Conservation (phyloP, 1,284 basidiomycete species). For the Boletellus dicymbophilus region DNA sequence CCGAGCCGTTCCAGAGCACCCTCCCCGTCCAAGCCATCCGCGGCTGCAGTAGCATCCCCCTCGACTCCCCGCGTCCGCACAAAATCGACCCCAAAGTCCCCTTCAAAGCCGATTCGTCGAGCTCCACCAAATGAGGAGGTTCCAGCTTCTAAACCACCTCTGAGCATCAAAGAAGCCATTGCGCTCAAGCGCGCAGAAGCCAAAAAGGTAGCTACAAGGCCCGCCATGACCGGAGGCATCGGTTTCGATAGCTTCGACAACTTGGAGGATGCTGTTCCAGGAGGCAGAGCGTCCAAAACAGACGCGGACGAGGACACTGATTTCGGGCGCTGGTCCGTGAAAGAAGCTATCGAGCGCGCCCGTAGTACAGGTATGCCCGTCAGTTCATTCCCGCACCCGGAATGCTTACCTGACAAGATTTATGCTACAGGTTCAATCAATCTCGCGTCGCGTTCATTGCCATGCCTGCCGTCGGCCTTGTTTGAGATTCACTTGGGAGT, state of each 20-base stretch:
- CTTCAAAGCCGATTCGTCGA: slow-evolving; percentile 36
- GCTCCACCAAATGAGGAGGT: slow-evolving; percentile 30
- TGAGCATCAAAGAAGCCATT: slow-evolving; percentile 73
- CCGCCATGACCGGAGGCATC: slow-evolving; percentile 21
- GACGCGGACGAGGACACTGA: slow-evolving; percentile 53
- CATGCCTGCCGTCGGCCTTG: slow-evolving; percentile 72
- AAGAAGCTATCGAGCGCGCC: slow-evolving; percentile 75
- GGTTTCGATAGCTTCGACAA: slow-evolving; percentile 21
- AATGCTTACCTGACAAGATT: slow-evolving; percentile 47
- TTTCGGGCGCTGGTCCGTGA: slow-evolving; percentile 67
- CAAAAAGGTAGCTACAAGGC: slow-evolving; percentile 51
- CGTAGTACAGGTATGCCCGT: slow-evolving; percentile 65
- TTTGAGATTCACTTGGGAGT: slow-evolving; percentile 78
- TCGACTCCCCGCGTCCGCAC: slow-evolving; percentile 32
- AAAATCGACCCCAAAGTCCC: slow-evolving; percentile 39
- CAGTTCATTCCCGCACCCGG: slow-evolving; percentile 32
- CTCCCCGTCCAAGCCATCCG: slow-evolving; percentile 40
- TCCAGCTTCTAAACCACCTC: slow-evolving; percentile 31
- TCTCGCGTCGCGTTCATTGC: slow-evolving; percentile 65
- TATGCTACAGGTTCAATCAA: slow-evolving; percentile 63
- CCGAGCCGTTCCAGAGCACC: slow-evolving; percentile 31
- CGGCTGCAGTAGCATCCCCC: slow-evolving; percentile 25
- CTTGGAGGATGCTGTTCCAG: slow-evolving; percentile 50
- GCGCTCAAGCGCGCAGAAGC: slow-evolving; percentile 73
- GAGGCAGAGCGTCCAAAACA: slow-evolving; percentile 27